Percentiles rank a stretch among this genome's conserved stretches.
These are phyloP conservation scores for Magnusiomyces ingens DNA, from an alignment of 1,139 yeast genomes.

Conservation along the genomic window DNA sequence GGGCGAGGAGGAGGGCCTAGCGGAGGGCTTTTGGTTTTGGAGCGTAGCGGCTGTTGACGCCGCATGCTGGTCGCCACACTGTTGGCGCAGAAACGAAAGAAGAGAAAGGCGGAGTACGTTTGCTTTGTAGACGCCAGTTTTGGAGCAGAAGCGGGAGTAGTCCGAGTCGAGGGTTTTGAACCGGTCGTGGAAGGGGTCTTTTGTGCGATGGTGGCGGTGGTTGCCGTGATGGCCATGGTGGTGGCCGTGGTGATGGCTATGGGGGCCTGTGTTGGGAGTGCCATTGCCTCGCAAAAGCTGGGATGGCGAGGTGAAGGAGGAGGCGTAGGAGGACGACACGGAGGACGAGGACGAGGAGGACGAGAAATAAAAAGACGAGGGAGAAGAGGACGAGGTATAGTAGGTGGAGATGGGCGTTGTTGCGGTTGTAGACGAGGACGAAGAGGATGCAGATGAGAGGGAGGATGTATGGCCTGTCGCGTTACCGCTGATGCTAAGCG, in stretches of 20 bases:
- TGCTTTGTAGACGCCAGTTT: constrained; percentile 51
- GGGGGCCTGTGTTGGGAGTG: background rate
- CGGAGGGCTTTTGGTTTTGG: constrained; percentile 22
- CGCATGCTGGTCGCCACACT: constrained; percentile 21
- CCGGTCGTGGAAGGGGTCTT: constrained; percentile 12
- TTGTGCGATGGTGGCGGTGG: background rate
- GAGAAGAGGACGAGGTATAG: background rate
- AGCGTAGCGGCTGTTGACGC: constrained; percentile 29
- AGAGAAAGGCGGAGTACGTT: constrained; percentile 60
- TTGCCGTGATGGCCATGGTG: too few relatives aligned
- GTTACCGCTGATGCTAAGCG: too few relatives aligned
- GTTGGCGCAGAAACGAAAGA: constrained; percentile 54
- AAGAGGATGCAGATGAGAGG: background rate
- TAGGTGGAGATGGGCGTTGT: background rate
- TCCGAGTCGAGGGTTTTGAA: constrained; percentile 26
- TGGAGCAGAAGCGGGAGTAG: constrained; percentile 33
- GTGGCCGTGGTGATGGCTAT: background rate
- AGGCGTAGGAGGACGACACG: too few relatives aligned
- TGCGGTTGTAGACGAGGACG: background rate
- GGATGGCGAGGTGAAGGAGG: too few relatives aligned
- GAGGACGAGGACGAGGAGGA: too few relatives aligned
- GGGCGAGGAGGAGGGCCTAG: too few relatives aligned
- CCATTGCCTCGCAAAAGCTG: background rate
- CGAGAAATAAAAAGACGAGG: too few relatives aligned
- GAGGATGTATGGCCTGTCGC: background rate